phyloP scores from a whole-genome alignment of 805 yeast genomes.

The Jamesozyma gamospora region DNA sequence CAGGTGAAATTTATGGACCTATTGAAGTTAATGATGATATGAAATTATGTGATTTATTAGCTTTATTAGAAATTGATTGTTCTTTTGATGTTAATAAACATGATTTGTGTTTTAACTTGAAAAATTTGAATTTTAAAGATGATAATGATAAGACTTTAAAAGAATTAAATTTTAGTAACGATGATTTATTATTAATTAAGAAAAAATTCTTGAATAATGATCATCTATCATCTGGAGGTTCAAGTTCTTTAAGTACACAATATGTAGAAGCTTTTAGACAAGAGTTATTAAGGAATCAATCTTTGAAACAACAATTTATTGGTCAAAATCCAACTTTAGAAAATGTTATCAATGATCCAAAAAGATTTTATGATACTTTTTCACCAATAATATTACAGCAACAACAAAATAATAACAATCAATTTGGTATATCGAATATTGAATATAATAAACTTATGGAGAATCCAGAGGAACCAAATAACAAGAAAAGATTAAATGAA shows the following conservation, averaged over 20 bases:
- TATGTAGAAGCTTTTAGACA: constrained; percentile 41
- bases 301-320: constrained; percentile 29
- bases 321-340: constrained; percentile 40
- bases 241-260: constrained; percentile 7
- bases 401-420: constrained; percentile 13
- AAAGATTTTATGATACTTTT: constrained; percentile 36
- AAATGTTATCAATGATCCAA: constrained; percentile 38
- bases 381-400: constrained; percentile 30
- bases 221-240: background rate
- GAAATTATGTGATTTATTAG: constrained; percentile 56
- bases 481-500: constrained; percentile 56
- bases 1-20: constrained; percentile 38
- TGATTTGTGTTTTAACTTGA: constrained; percentile 40
- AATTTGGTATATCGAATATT: constrained; percentile 31
- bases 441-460: constrained; percentile 46
- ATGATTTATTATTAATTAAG: constrained; percentile 44
- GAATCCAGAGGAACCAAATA: constrained; percentile 63
- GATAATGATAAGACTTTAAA: constrained; percentile 32
- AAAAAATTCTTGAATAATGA: constrained; percentile 13
- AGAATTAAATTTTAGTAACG: constrained; percentile 41
- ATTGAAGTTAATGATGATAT: constrained; percentile 60
- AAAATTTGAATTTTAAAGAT: constrained; percentile 24
- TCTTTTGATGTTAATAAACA: constrained; percentile 39
- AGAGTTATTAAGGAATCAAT: constrained; percentile 37
- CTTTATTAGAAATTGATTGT: constrained; percentile 64